phyloP scores from a whole-genome alignment of 495 filamentous ascomycete genomes.

The Neurospora sp. region DNA sequence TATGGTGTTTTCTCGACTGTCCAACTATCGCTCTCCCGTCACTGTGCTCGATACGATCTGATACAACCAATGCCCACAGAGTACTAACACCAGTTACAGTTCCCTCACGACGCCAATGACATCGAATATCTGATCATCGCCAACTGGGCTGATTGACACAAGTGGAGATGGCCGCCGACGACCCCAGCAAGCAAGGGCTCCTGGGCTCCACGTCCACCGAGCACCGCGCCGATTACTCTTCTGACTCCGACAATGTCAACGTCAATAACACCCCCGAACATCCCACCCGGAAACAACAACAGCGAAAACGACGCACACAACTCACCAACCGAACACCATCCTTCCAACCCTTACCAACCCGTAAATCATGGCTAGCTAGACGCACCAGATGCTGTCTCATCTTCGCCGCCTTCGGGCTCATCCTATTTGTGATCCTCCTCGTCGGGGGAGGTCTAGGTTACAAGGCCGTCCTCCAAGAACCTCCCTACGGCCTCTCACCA shows the following conservation, averaged over 20 bases:
- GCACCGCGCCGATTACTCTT: conserved; percentile 16
- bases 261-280: conserved; percentile 35
- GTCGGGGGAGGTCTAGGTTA: conserved; percentile 31
- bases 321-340: conserved; percentile 1
- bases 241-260: conserved; percentile 21
- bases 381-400: conserved; percentile 28
- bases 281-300: conserved; percentile 17
- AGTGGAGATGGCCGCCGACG: conserved; percentile 3
- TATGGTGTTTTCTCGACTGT: neutral
- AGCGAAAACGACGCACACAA: conserved; percentile 6
- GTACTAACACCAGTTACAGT: neutral
- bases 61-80: neutral
- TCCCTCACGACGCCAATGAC: neutral
- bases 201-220: conserved; percentile 6
- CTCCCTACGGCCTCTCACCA: conserved; percentile 46
- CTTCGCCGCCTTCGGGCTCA: conserved; percentile 13
- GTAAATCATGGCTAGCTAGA: conserved; percentile 16
- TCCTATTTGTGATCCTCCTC: conserved; percentile 24
- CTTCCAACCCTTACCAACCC: conserved; percentile 7
- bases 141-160: neutral
- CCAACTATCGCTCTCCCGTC: neutral
- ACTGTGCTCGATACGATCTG: neutral
- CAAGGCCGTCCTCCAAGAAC: conserved; percentile 32
- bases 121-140: neutral
- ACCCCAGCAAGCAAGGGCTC: conserved; percentile 16